Conservation (phyloP, 2,329 filamentous ascomycete species). For the Aurifilum marmelostoma region DNA sequence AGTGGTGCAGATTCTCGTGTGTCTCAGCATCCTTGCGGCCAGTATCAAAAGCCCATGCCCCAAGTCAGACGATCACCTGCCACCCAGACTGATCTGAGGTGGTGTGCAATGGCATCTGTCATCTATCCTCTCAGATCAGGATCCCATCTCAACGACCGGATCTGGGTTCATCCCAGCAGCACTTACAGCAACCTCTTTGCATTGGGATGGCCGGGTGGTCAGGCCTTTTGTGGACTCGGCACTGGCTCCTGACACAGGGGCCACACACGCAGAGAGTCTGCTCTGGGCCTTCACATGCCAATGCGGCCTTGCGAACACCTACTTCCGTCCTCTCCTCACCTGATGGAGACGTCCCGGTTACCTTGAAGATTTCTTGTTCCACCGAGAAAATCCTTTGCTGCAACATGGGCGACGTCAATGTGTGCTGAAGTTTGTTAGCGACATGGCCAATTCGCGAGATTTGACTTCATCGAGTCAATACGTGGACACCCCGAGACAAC, state of each 20-base stretch:
- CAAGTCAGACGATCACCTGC: neutral
- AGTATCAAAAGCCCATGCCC: neutral
- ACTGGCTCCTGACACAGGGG: neutral
- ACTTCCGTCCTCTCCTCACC: too few species aligned
- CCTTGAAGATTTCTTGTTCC: too few species aligned
- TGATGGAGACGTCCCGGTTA: too few species aligned
- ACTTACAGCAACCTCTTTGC: neutral
- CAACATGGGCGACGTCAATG: neutral
- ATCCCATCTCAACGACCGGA: neutral
- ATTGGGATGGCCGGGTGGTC: neutral
- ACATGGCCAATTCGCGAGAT: too few species aligned
- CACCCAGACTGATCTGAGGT: neutral
- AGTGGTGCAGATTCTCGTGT: neutral
- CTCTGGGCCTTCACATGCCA: neutral
- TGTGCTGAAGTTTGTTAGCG: neutral
- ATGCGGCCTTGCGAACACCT: too few species aligned
- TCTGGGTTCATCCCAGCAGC: neutral
- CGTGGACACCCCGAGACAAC: neutral
- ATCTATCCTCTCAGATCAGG: neutral
- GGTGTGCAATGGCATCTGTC: neutral
- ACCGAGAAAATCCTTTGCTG: too few species aligned
- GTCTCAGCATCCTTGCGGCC: conserved; percentile 5
- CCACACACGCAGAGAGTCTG: neutral
- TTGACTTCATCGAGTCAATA: too few species aligned
- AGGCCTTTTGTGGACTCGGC: neutral